Evolutionary conservation across 129 eudicot genomes (phyloP), one percentile per base, ranked within the genome.

Genomic region (Artemisia annua): DNA sequence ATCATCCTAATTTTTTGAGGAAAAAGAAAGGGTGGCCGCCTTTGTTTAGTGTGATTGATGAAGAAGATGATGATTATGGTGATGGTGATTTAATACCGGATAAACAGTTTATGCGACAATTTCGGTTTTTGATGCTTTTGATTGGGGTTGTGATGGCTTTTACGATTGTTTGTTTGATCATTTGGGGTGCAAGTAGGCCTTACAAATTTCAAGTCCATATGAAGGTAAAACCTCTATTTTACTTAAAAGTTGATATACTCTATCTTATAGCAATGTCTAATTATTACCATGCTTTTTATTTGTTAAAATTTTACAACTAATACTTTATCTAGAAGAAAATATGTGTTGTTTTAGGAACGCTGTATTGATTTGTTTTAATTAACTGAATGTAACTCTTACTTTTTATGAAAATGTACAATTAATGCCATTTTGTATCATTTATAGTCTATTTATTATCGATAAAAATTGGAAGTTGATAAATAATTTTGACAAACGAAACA

Each of bases 141-240:
- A 3, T 86, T 78, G 88, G 61, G 18, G 79, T 81, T 12, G 84
- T 69, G 20, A 48, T 60, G 66, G 5, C 83, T 12, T 87, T 87
- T 32, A 15, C 73, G 0, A 35, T 50, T 24, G 52, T 77, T 53
- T 92, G 91, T 76, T 74, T 92, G 15, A 58, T 83, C 43, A 48
- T 85, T 43, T 92, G 94, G 96, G 87, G 85, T 18, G 89, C 84
- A 17, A 83, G 85, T 60, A 83, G 89, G 76, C 91, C 96, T 51
- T 92, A 78, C 78, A 77, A 73, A 28, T 60, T 88, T 79, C 91
- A 82, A 0, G 61, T 92, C 59, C 76, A 63, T 18, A 67, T 87
- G 72, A 66, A 86, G 97, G 97, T 88, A 83, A 53, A 39, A 53
- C 51, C 59, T 55, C 28, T 72, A 72, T 15, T 58, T 46, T 66